A percentile compares a stretch with the other conserved stretches of the same genome.
Conservation (phyloP, 352 stramenopile species). For the Phytophthora syringae region DNA sequence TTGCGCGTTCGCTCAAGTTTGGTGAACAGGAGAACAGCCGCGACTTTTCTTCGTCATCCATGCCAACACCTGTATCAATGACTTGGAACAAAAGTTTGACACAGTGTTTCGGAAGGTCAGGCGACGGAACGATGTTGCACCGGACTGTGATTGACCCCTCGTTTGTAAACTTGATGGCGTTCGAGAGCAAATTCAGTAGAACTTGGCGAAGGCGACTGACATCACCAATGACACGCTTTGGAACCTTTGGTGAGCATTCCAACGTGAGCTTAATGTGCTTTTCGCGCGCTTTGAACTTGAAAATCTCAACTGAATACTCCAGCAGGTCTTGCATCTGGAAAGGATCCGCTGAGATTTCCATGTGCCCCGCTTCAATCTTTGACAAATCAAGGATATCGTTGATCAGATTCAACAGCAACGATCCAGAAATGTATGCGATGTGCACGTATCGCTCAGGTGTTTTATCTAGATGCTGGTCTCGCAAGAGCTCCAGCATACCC, state of each 20-base stretch:
- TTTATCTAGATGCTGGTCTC: slow-evolving; percentile 68
- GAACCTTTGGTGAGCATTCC: slow-evolving; percentile 58
- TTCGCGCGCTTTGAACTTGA: slow-evolving; percentile 81
- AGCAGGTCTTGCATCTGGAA: slow-evolving; percentile 76
- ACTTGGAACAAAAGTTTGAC: slow-evolving; percentile 78
- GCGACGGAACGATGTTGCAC: slow-evolving; percentile 61
- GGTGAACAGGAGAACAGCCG: slow-evolving; percentile 71
- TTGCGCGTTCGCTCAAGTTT: slow-evolving; percentile 71
- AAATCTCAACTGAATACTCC: slow-evolving; percentile 85
- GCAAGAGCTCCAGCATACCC: slow-evolving; percentile 77
- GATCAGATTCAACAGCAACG: slow-evolving; percentile 72
- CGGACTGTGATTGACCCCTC: slow-evolving; percentile 73
- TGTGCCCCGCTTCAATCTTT: slow-evolving; percentile 92
- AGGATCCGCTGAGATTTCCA: slow-evolving; percentile 80
- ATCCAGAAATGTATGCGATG: slow-evolving; percentile 75
- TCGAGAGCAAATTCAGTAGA: slow-evolving; percentile 77
- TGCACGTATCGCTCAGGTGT: slow-evolving; percentile 68
- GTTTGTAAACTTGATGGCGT: slow-evolving; percentile 85
- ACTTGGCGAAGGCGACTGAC: slow-evolving; percentile 72
- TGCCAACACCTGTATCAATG: slow-evolving; percentile 72
- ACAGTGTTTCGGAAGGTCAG: slow-evolving; percentile 56
- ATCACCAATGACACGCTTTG: slow-evolving; percentile 65
- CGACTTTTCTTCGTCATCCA: slow-evolving; percentile 71
- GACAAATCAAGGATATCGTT: slow-evolving; percentile 91
- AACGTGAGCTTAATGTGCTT: slow-evolving; percentile 85